These are phyloP conservation scores for Tricholoma furcatifolium DNA, from an alignment of 768 basidiomycete genomes.

Conservation along the genomic window DNA sequence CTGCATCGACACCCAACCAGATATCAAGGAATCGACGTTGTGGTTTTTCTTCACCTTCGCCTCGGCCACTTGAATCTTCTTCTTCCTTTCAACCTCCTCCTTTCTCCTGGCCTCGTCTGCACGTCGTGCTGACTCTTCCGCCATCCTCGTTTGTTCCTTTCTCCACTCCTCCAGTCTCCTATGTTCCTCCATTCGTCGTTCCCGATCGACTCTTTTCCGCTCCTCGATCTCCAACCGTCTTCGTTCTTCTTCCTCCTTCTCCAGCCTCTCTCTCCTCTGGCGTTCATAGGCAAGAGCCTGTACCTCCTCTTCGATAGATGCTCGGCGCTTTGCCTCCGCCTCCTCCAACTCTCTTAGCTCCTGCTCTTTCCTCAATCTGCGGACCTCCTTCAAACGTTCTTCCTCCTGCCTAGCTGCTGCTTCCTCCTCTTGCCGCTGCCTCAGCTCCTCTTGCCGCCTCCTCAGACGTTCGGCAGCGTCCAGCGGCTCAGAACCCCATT, in stretches of 20 bases:
- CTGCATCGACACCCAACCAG: conserved; percentile 66
- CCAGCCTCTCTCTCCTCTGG: conserved; percentile 36
- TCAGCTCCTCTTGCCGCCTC: conserved; percentile 28
- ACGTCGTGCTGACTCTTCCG: conserved; percentile 43
- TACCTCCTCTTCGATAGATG: conserved; percentile 40
- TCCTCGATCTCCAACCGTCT: conserved; percentile 44
- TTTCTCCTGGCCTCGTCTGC: conserved; percentile 40
- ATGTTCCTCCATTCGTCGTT: conserved; percentile 50
- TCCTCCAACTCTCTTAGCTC: conserved; percentile 38
- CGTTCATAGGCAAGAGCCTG: conserved; percentile 34
- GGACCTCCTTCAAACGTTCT: conserved; percentile 35
- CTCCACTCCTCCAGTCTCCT: conserved; percentile 53
- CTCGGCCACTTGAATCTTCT: conserved; percentile 45
- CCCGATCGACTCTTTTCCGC: conserved; percentile 43
- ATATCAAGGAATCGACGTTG: conserved; percentile 33
- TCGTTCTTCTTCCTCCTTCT: conserved; percentile 46
- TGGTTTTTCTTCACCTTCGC: conserved; percentile 38
- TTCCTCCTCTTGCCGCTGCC: conserved; percentile 30
- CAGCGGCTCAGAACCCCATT: conserved; percentile 32
- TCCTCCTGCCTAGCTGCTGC: conserved; percentile 48
- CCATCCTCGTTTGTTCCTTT: conserved; percentile 42
- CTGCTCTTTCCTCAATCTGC: conserved; percentile 44
- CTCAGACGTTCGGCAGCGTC: conserved; percentile 36
- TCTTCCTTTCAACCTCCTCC: conserved; percentile 42
- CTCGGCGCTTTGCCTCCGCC: conserved; percentile 40